Evolutionary conservation across 768 basidiomycete genomes (phyloP).

Genomic region (Suillus placidus): DNA sequence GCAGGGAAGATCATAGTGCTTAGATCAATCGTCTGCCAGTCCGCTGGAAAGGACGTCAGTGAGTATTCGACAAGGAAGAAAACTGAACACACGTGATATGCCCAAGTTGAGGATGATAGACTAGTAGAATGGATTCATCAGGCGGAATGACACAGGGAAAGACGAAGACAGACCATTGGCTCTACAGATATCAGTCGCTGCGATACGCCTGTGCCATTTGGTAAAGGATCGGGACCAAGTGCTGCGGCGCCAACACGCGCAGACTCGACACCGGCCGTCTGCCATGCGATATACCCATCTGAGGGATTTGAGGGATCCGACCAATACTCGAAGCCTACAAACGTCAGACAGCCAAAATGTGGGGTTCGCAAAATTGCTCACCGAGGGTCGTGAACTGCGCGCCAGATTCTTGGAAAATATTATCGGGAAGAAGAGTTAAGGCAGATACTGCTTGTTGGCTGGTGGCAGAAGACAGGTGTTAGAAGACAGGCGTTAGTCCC

Average conservation of each 20-base stretch:
- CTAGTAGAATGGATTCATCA: slow-evolving; percentile 22
- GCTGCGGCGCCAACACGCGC: slow-evolving; percentile 56
- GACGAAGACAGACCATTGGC: slow-evolving; percentile 40
- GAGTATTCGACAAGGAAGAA: slow-evolving; percentile 8
- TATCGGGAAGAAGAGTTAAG: slow-evolving; percentile 43
- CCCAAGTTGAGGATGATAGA: slow-evolving; percentile 64
- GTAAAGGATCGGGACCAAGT: slow-evolving; percentile 46
- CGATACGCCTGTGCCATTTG: slow-evolving; percentile 50
- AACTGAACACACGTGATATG: slow-evolving; percentile 48
- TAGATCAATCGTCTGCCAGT: slow-evolving; percentile 64
- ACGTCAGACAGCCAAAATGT: background rate
- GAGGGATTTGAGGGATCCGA: slow-evolving; percentile 54
- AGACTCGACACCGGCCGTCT: slow-evolving; percentile 55
- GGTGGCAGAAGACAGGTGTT: background rate
- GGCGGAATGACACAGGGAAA: background rate
- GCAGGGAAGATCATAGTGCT: slow-evolving; percentile 51
- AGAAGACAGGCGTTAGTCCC: background rate
- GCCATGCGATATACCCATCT: slow-evolving; percentile 78
- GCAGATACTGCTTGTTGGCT: slow-evolving; percentile 54
- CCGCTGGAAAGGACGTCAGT: slow-evolving; percentile 37
- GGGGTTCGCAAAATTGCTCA: slow-evolving; percentile 23
- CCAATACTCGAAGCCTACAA: slow-evolving; percentile 77
- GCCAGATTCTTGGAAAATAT: slow-evolving; percentile 60
- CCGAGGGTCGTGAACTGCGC: slow-evolving; percentile 52
- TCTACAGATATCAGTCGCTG: slow-evolving; percentile 61